Percentiles rank a stretch among this genome's conserved stretches.
These are phyloP conservation scores for Postia placenta DNA, from an alignment of 768 basidiomycete genomes.

Conservation along the genomic window DNA sequence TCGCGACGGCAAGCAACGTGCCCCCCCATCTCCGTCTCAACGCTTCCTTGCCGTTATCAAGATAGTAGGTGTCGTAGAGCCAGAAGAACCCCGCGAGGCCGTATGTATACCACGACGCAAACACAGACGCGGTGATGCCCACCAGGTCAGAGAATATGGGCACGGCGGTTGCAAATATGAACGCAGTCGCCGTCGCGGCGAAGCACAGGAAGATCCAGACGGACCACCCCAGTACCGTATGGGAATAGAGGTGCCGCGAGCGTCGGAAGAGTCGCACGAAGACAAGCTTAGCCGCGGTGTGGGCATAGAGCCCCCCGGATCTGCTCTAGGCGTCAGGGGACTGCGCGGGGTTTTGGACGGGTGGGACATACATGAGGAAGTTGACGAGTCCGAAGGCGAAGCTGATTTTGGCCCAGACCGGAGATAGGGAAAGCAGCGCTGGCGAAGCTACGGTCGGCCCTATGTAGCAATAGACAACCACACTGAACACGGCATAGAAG, in stretches of 20 bases:
- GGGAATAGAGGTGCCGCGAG: conserved; percentile 41
- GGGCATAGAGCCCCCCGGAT: conserved; percentile 40
- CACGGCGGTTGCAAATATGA: conserved; percentile 43
- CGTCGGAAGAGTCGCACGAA: conserved; percentile 47
- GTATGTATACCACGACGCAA: conserved; percentile 57
- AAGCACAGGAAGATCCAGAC: conserved; percentile 42
- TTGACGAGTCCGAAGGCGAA: conserved; percentile 46
- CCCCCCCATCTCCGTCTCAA: conserved; percentile 29
- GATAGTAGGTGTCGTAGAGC: conserved; percentile 41
- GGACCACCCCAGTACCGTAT: conserved; percentile 44
- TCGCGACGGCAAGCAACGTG: conserved; percentile 33
- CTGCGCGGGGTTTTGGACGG: background rate
- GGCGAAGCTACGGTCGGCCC: conserved; percentile 43
- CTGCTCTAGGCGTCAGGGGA: conserved; percentile 19
- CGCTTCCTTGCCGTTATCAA: conserved; percentile 26
- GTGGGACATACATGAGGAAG: conserved; percentile 38
- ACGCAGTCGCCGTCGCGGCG: conserved; percentile 33
- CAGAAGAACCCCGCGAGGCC: conserved; percentile 50
- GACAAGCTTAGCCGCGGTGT: conserved; percentile 48
- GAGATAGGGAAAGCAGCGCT: conserved; percentile 40
- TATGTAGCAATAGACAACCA: conserved; percentile 37
- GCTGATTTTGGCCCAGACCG: conserved; percentile 42
- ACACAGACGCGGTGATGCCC: conserved; percentile 46
- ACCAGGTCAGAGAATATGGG: conserved; percentile 52
- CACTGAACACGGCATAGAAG: conserved; percentile 42